A percentile compares a stretch with the other conserved stretches of the same genome.
phyloP scores from a whole-genome alignment of 1,284 basidiomycete species.

The Macrocystidia cucumis region DNA sequence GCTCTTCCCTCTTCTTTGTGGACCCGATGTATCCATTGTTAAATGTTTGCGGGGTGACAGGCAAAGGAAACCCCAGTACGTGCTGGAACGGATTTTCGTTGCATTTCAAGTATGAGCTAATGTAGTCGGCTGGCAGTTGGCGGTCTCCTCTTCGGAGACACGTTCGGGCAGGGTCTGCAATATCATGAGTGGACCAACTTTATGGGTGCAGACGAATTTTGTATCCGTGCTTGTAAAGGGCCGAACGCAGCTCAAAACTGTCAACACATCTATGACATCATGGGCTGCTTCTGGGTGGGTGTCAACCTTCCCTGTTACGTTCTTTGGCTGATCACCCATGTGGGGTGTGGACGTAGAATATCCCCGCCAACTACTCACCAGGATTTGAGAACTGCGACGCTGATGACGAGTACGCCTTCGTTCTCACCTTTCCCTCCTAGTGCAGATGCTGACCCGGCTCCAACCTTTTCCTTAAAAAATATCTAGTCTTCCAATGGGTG shows the following conservation, averaged over 20 bases:
- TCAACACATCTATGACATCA: constrained; percentile 45
- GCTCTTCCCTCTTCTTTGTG: constrained; percentile 6
- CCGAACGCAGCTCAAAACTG: constrained; percentile 48
- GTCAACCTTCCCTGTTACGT: background rate
- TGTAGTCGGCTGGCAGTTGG: constrained; percentile 26
- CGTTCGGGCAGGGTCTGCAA: constrained; percentile 35
- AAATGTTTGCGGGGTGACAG: too few relatives aligned
- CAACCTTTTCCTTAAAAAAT: too few relatives aligned
- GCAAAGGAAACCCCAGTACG: constrained; percentile 34
- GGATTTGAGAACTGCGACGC: constrained; percentile 47
- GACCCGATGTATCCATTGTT: background rate
- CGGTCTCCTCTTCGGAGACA: constrained; percentile 53
- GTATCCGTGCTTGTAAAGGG: constrained; percentile 56
- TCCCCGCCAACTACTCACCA: constrained; percentile 45
- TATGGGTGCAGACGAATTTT: constrained; percentile 49
- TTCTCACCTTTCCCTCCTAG: constrained; percentile 1
- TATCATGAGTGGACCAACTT: constrained; percentile 53
- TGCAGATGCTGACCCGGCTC: constrained; percentile 6
- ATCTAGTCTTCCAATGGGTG: constrained; percentile 49
- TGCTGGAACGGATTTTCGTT: constrained; percentile 1
- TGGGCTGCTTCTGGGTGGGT: constrained; percentile 49
- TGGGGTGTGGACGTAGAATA: too few relatives aligned
- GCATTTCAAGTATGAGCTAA: constrained; percentile 6
- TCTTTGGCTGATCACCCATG: background rate
- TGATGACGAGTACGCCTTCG: constrained; percentile 30